Conservation (phyloP, 2,329 filamentous ascomycete species). For the Sclerotinia sclerotiorum region DNA sequence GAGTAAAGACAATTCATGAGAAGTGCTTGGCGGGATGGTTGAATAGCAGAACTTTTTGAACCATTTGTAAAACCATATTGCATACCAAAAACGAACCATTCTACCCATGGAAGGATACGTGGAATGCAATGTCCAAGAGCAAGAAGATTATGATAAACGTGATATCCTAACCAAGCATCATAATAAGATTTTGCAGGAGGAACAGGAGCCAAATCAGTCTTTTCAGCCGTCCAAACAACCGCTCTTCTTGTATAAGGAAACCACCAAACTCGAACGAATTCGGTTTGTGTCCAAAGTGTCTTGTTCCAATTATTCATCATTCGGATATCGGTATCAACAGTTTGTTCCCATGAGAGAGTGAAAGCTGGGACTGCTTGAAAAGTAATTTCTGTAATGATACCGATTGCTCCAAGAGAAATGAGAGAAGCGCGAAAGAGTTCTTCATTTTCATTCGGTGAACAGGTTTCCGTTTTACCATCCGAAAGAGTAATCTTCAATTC, state of each 20-base stretch:
- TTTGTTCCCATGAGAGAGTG: conserved; percentile 84
- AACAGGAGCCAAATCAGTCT: conserved; percentile 60
- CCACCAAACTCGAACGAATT: conserved; percentile 98
- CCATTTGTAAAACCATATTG: conserved; percentile 87
- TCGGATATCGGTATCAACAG: conserved; percentile 66
- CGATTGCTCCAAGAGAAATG: conserved; percentile 83
- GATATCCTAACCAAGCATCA: conserved; percentile 77
- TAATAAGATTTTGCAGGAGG: conserved; percentile 70
- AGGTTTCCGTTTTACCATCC: conserved; percentile 71
- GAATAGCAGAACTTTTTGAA: conserved; percentile 68
- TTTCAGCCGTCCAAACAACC: conserved; percentile 86
- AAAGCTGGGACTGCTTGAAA: conserved; percentile 78
- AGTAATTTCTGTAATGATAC: conserved; percentile 87
- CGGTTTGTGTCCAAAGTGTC: conserved; percentile 76
- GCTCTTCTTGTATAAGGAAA: conserved; percentile 87
- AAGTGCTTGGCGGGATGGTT: conserved; percentile 76
- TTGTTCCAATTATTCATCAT: conserved; percentile 71
- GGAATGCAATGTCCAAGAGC: conserved; percentile 77
- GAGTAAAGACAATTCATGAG: conserved; percentile 97
- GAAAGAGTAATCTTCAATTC: conserved; percentile 78
- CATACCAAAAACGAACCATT: conserved; percentile 97
- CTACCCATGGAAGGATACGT: conserved; percentile 78
- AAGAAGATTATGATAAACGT: conserved; percentile 88
- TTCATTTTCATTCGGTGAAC: conserved; percentile 64
- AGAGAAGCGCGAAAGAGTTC: conserved; percentile 87